A percentile compares a stretch with the other conserved stretches of the same genome.
phyloP scores from a whole-genome alignment of 306 rosid species.

The Vigna reflexopilosa region DNA sequence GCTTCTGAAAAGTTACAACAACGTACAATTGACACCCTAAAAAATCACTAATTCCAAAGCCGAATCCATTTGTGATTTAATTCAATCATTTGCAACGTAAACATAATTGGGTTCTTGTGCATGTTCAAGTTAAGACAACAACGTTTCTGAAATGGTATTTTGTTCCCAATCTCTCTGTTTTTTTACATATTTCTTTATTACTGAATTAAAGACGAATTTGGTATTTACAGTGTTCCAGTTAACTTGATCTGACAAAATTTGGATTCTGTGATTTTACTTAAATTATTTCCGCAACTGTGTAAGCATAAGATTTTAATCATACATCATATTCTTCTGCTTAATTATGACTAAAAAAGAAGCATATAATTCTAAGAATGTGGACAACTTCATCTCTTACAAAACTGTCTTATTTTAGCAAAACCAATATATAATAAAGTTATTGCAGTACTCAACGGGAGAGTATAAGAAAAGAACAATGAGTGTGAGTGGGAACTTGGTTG shows the following conservation, averaged over 20 bases:
- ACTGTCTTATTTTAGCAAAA: slow-evolving; percentile 7
- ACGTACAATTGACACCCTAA: background rate
- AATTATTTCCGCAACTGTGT: too few relatives aligned
- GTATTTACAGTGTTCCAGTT: too few relatives aligned
- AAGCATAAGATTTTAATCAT: too few relatives aligned
- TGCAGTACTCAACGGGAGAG: background rate
- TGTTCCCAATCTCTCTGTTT: background rate
- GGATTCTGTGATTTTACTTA: too few relatives aligned
- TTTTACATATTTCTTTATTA: too few relatives aligned
- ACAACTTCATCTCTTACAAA: background rate
- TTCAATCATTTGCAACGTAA: slow-evolving; percentile 31
- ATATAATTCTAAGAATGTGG: background rate
- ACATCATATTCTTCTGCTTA: too few relatives aligned
- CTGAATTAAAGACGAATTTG: too few relatives aligned
- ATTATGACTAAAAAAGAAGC: too few relatives aligned
- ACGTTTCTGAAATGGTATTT: too few relatives aligned
- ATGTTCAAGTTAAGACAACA: background rate
- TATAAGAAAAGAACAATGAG: background rate
- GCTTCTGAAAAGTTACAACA: background rate
- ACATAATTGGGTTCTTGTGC: background rate
- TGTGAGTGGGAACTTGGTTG: slow-evolving; percentile 17
- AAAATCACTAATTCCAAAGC: background rate
- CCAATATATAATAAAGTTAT: slow-evolving; percentile 6
- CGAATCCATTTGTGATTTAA: slow-evolving; percentile 2
- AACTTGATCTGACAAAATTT: too few relatives aligned